These are phyloP conservation scores for Tylopilus felleus DNA, from an alignment of 768 basidiomycete species.

Conservation along the genomic window DNA sequence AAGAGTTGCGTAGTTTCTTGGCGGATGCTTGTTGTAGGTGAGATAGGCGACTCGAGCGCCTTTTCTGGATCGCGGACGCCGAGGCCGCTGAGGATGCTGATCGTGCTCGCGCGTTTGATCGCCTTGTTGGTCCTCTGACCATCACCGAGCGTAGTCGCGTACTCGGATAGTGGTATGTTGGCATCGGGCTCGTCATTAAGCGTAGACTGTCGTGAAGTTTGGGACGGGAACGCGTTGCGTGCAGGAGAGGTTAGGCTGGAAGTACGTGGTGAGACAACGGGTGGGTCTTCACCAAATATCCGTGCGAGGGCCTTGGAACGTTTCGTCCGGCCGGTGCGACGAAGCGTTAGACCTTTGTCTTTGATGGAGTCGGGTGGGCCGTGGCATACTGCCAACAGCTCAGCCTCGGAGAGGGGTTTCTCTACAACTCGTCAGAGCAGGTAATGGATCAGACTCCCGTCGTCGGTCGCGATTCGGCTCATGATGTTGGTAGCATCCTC, in stretches of 20 bases:
- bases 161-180: slow-evolving; percentile 30
- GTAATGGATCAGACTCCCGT: slow-evolving; percentile 53
- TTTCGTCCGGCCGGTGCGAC: slow-evolving; percentile 48
- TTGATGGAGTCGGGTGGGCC: slow-evolving; percentile 74
- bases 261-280: slow-evolving; percentile 17
- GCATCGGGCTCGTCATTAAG: slow-evolving; percentile 40
- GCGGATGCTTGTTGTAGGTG: slow-evolving; percentile 38
- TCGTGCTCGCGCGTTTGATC: slow-evolving; percentile 84
- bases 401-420: slow-evolving; percentile 74
- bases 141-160: too few species aligned
- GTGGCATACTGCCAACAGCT: slow-evolving; percentile 80
- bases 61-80: slow-evolving; percentile 81
- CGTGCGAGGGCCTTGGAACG: slow-evolving; percentile 40
- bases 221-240: slow-evolving; percentile 14
- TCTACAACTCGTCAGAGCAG: slow-evolving; percentile 36
- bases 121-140: slow-evolving; percentile 24
- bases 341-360: slow-evolving; percentile 74
- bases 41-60: slow-evolving; percentile 55
- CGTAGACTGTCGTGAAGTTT: slow-evolving; percentile 8
- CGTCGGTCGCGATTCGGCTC: slow-evolving; percentile 62
- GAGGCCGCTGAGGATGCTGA: slow-evolving; percentile 91
- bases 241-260: slow-evolving; percentile 37
- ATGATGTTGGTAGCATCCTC: slow-evolving; percentile 43
- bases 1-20: slow-evolving; percentile 84
- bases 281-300: slow-evolving; percentile 49